Evolutionary conservation across 192 early-diverging fungal species (phyloP).

Genomic region (Backusella tarrabulga): DNA sequence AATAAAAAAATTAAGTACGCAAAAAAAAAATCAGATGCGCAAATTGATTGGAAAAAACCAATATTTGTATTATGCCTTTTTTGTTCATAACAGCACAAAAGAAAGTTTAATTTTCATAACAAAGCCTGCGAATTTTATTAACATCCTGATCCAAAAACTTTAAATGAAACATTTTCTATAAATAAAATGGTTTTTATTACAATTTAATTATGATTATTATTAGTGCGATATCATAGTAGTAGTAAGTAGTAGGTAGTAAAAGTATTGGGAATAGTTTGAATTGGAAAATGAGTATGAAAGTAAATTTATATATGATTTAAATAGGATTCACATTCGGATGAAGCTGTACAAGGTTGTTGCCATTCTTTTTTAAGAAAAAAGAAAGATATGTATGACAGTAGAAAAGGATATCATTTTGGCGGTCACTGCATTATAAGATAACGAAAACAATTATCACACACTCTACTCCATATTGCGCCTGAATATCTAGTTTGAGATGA

Average conservation of each 20-base stretch:
- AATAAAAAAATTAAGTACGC: too few species aligned
- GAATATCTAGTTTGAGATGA: conserved; percentile 7
- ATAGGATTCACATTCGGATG: not conserved
- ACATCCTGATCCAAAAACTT: not conserved
- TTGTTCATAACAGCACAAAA: not conserved
- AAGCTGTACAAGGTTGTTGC: not conserved
- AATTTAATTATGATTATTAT: not conserved
- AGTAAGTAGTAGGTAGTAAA: not conserved
- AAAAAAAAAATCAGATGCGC: too few species aligned
- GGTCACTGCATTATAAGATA: conserved; percentile 10
- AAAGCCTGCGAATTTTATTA: not conserved
- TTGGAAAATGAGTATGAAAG: not conserved
- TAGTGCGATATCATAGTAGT: not conserved
- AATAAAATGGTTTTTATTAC: not conserved
- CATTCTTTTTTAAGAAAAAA: not conserved
- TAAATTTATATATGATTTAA: not conserved
- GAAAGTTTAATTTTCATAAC: not conserved
- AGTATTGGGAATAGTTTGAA: not conserved
- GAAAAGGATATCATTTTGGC: not conserved
- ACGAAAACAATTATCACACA: conserved; percentile 28
- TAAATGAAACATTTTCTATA: not conserved
- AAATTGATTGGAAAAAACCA: too few species aligned
- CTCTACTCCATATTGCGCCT: conserved; percentile 24
- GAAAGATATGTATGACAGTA: not conserved
- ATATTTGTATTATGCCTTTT: not conserved